Evolutionary conservation across 352 stramenopile genomes (phyloP), one percentile per base, ranked within the genome.

Genomic region (Pseudoperonospora humuli): DNA sequence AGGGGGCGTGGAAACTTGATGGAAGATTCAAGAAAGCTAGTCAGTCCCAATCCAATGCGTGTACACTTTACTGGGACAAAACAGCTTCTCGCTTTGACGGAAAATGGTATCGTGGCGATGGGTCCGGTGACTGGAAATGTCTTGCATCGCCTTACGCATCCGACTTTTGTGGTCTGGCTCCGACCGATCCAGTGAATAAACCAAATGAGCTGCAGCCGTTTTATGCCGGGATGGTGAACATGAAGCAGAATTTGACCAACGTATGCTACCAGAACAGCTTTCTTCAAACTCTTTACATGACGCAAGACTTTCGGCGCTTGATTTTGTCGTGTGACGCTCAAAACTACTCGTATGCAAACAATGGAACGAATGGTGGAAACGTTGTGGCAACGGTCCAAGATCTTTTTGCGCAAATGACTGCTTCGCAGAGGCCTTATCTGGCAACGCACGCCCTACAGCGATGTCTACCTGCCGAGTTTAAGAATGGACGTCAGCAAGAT

Each of bases 221-320:
- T 39, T 91, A 93, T 44, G 70, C 72, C 7, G 84, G 84, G 3
- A 67, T 95, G 37, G 68, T 94, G 32, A 95, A 95, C 55, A 93
- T 93, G 83, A 84, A 91, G 60, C 71, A 91, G 40, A 88, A 87
- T 45, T 57, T 95, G 34, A 93, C 80, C 5, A 95, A 95, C 31
- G 80, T 95, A 0, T 95, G 84, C 57, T 95, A 93, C 57, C 84
- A 95, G 55, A 95, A 95, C 67, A 92, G 77, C 38, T 93, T 93
- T 31, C 38, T 95, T 11, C 84, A 95, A 57, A 80, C 80, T 11
- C 53, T 95, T 15, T 93, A 92, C 57, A 83, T 91, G 69, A 93
- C 84, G 1, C 67, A 88, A 60, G 77, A 64, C 11, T 92, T 94
- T 44, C 82, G 84, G 3, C 67, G 69, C 2, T 57, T 86, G 20